phyloP scores from a whole-genome alignment of 306 rosid species.

The Mimosa bimucronata region DNA sequence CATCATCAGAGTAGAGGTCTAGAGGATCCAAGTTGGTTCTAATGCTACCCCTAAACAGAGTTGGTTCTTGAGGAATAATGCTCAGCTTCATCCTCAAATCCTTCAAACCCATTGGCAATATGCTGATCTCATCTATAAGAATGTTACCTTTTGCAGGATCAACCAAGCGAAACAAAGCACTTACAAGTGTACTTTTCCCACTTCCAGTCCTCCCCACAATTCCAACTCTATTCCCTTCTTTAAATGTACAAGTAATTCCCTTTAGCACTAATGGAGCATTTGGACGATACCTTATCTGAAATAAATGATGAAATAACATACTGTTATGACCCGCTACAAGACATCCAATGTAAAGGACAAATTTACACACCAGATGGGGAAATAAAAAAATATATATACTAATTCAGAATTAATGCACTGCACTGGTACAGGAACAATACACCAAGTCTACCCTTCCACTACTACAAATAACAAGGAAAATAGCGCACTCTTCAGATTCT shows the following conservation, averaged over 20 bases:
- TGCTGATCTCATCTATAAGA: conserved; percentile 60
- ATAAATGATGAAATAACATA: background rate
- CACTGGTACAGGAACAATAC: no score
- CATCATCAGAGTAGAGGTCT: background rate
- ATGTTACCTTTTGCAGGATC: conserved; percentile 64
- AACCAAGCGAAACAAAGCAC: conserved; percentile 73
- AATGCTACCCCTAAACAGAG: background rate
- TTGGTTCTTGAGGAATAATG: conserved; percentile 11
- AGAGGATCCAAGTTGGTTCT: conserved; percentile 12
- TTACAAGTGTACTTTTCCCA: conserved; percentile 72
- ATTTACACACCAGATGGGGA: no score
- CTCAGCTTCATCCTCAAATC: conserved; percentile 38
- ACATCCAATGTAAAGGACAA: no score
- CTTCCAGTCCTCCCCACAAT: conserved; percentile 83
- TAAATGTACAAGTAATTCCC: conserved; percentile 68
- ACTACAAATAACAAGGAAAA: no score
- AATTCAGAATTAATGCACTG: no score
- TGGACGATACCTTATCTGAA: conserved; percentile 64
- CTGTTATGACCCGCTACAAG: background rate
- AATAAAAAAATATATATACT: no score
- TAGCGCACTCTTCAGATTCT: no score
- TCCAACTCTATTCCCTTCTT: conserved; percentile 64
- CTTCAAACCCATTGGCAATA: conserved; percentile 64
- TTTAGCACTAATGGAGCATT: conserved; percentile 64
- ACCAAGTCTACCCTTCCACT: no score